Evolutionary conservation across 2,329 filamentous ascomycete species (phyloP).

Genomic region (Diaporthe sp.): DNA sequence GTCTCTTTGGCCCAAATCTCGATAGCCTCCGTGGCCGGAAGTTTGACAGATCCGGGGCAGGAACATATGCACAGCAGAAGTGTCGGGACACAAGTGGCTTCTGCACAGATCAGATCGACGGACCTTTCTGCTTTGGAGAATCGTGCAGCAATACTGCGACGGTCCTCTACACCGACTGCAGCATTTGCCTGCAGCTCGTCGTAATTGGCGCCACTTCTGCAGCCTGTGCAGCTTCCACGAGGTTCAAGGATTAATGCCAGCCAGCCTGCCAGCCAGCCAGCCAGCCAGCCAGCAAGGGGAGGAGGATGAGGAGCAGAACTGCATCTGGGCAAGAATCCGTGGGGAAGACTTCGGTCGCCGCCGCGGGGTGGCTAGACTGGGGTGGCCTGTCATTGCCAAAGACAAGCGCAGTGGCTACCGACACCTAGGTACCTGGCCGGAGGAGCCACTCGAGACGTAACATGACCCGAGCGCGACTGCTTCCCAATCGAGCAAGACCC

Average conservation of each 20-base stretch:
- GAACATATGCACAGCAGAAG: constrained; percentile 15
- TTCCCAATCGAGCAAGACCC: constrained; percentile 21
- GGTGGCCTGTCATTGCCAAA: constrained; percentile 20
- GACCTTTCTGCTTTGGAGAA: constrained; percentile 27
- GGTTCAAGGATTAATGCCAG: constrained; percentile 32
- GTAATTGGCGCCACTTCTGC: constrained; percentile 28
- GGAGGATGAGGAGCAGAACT: constrained; percentile 21
- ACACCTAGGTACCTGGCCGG: not conserved
- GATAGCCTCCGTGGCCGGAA: constrained; percentile 15
- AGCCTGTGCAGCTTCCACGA: constrained; percentile 32
- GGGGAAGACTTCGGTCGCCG: constrained; percentile 31
- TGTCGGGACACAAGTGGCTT: constrained; percentile 24
- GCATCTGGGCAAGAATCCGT: constrained; percentile 21
- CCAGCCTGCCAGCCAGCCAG: constrained; percentile 9
- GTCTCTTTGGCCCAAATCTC: constrained; percentile 13
- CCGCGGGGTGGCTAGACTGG: constrained; percentile 22
- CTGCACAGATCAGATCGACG: constrained; percentile 27
- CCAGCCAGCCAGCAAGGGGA: constrained; percentile 20
- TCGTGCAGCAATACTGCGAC: constrained; percentile 28
- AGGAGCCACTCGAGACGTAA: constrained; percentile 24
- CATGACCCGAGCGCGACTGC: constrained; percentile 23
- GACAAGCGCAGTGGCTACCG: not conserved
- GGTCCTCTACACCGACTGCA: constrained; percentile 33
- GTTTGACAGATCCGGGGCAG: constrained; percentile 26
- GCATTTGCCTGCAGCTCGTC: constrained; percentile 28